Conservation (phyloP, 164 flowering plant species). For the Platanus orientalis region DNA sequence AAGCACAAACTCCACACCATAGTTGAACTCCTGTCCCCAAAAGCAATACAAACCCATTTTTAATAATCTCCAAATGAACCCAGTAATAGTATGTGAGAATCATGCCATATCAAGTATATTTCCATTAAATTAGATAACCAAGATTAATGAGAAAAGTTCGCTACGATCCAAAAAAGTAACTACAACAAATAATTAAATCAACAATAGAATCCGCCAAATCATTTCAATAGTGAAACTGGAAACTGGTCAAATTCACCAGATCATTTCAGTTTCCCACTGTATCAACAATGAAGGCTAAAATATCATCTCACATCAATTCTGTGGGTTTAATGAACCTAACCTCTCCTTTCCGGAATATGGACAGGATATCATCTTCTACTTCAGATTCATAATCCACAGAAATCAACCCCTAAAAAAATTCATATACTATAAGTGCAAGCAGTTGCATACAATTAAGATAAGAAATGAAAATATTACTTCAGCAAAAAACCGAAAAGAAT, state of each 20-base stretch:
- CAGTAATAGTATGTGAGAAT: not conserved
- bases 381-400: slow-evolving; percentile 77
- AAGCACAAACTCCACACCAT: slow-evolving; percentile 73
- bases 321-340: slow-evolving; percentile 27
- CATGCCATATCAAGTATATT: not conserved
- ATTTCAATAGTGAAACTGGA: not conserved
- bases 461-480: not conserved
- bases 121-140: not conserved
- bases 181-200: not conserved
- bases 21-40: slow-evolving; percentile 71
- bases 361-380: slow-evolving; percentile 87
- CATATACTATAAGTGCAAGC: slow-evolving; percentile 13
- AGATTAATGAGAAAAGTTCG: not conserved
- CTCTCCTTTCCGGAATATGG: slow-evolving; percentile 94
- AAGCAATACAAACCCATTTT: slow-evolving; percentile 1
- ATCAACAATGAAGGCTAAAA: not conserved
- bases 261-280: not conserved
- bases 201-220: not conserved
- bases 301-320: not conserved
- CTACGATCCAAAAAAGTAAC: not conserved
- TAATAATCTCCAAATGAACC: not conserved
- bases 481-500: not conserved
- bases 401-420: slow-evolving; percentile 40
- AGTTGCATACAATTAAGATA: not conserved
- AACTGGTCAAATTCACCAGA: not conserved